Percentiles rank a stretch among this genome's conserved stretches.
phyloP scores from a whole-genome alignment of 495 filamentous ascomycete species.

The Cercophora sp. region DNA sequence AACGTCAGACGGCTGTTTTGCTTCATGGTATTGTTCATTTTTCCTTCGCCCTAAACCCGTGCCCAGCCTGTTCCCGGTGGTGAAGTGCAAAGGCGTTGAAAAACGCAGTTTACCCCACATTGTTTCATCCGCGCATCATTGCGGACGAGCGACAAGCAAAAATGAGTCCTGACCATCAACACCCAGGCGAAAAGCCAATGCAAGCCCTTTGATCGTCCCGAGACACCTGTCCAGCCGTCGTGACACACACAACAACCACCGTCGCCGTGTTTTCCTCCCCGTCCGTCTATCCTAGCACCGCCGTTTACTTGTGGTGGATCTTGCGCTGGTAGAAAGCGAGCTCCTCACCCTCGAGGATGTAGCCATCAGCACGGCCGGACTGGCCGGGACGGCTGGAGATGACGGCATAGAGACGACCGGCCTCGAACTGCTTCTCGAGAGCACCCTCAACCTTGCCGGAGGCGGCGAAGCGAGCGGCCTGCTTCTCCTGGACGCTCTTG shows the following conservation, averaged over 20 bases:
- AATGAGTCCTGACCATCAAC: slow-evolving; percentile 30
- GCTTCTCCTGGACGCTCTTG: slow-evolving; percentile 92
- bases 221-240: slow-evolving; percentile 12
- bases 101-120: slow-evolving; percentile 14
- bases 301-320: slow-evolving; percentile 91
- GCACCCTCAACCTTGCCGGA: slow-evolving; percentile 87
- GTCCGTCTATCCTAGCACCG: slow-evolving; percentile 14
- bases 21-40: slow-evolving; percentile 29
- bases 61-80: slow-evolving; percentile 30
- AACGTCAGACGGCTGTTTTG: slow-evolving; percentile 19
- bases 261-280: neutral
- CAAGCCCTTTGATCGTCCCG: slow-evolving; percentile 19
- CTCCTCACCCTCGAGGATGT: slow-evolving; percentile 99
- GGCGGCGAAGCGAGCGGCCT: slow-evolving; percentile 74
- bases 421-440: slow-evolving; percentile 98
- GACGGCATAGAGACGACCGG: slow-evolving; percentile 91
- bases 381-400: slow-evolving; percentile 90
- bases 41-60: slow-evolving; percentile 32
- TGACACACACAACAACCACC: too few species aligned
- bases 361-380: slow-evolving; percentile 92
- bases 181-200: slow-evolving; percentile 30
- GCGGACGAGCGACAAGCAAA: slow-evolving; percentile 16
- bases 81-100: slow-evolving; percentile 25
- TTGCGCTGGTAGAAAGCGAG: slow-evolving; percentile 98
- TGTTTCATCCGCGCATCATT: neutral